These are phyloP conservation scores for Elsinoe necatrix DNA, from an alignment of 2,329 filamentous ascomycete species.

Conservation along the genomic window DNA sequence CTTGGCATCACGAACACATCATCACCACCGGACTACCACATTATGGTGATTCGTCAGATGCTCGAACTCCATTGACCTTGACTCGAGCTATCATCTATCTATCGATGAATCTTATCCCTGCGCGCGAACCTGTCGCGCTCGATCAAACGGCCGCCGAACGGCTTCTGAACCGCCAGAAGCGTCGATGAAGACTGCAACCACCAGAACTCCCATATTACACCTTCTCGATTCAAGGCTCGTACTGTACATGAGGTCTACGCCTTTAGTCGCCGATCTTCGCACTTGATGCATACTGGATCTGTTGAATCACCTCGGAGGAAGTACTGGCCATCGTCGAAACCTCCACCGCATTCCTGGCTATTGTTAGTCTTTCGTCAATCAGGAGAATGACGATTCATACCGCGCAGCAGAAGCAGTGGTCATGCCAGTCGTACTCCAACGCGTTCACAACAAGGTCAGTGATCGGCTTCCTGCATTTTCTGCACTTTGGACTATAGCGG, in stretches of 20 bases:
- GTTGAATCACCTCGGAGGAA: constrained; percentile 52
- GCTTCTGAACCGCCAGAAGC: background rate
- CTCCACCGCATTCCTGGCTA: constrained; percentile 49
- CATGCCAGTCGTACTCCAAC: constrained; percentile 87
- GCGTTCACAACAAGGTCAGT: constrained; percentile 85
- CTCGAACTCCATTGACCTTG: background rate
- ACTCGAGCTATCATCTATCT: constrained; percentile 4
- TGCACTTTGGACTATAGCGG: constrained; percentile 81
- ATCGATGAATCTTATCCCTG: constrained; percentile 6
- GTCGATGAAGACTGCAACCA: too few species aligned
- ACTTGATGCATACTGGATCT: constrained; percentile 53
- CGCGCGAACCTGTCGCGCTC: constrained; percentile 5
- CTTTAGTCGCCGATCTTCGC: constrained; percentile 55
- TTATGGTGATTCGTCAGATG: background rate
- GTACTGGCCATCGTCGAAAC: constrained; percentile 55
- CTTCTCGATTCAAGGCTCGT: too few species aligned
- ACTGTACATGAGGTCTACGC: constrained; percentile 31
- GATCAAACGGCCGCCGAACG: background rate
- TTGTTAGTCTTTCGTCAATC: constrained; percentile 18
- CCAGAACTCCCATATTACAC: too few species aligned
- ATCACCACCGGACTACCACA: background rate
- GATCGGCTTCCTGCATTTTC: constrained; percentile 73
- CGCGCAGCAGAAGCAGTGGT: constrained; percentile 77
- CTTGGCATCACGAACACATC: background rate
- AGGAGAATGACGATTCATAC: constrained; percentile 28